phyloP scores from a whole-genome alignment of 1,139 yeast genomes.

The Scheffersomyces stambukii region DNA sequence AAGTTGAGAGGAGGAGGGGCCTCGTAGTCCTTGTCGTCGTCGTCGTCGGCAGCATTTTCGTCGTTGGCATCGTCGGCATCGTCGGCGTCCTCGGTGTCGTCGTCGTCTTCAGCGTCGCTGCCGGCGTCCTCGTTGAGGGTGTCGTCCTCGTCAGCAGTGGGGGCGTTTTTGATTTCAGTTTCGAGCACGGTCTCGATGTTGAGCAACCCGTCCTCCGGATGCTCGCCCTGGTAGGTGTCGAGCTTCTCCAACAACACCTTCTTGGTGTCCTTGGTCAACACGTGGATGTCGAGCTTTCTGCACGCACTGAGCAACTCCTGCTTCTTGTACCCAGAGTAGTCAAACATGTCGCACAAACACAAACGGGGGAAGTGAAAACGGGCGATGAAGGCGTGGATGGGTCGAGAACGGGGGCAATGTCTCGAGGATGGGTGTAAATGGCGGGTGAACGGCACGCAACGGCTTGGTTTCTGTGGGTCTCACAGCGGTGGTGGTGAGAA shows the following conservation, averaged over 20 bases:
- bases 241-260: conserved; percentile 40
- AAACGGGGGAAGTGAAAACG: neutral
- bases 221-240: conserved; percentile 31
- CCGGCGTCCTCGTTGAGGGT: conserved; percentile 7
- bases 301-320: conserved; percentile 37
- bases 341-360: conserved; percentile 5
- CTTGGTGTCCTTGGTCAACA: conserved; percentile 39
- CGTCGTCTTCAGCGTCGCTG: conserved; percentile 17
- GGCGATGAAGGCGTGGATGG: conserved; percentile 1
- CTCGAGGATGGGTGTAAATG: no score
- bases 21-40: conserved; percentile 26
- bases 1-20: conserved; percentile 42
- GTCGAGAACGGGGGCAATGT: no score
- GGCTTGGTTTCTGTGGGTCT: conserved; percentile 1
- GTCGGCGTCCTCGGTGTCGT: conserved; percentile 20
- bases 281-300: conserved; percentile 31
- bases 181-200: no score
- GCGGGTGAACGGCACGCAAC: no score
- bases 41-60: conserved; percentile 23
- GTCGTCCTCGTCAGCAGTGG: no score
- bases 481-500: neutral
- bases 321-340: conserved; percentile 20
- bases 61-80: conserved; percentile 20
- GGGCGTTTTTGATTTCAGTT: no score
- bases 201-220: no score